These are phyloP conservation scores for Metschnikowia drakensbergensis DNA, from an alignment of 805 yeast species.

Conservation along the genomic window DNA sequence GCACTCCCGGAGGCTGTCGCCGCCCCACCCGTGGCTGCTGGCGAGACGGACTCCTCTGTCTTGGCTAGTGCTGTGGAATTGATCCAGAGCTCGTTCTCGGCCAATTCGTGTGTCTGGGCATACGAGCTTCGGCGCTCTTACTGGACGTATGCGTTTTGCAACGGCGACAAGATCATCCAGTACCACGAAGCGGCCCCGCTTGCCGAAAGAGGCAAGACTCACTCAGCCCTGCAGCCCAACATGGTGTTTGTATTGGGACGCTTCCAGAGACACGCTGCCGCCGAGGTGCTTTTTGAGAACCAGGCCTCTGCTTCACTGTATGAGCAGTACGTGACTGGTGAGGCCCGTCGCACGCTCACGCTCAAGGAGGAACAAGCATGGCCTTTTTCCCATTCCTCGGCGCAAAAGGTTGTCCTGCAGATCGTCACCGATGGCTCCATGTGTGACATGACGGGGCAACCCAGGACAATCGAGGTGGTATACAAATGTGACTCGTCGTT, in stretches of 20 bases:
- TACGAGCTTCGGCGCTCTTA: conserved; percentile 35
- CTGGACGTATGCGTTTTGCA: conserved; percentile 54
- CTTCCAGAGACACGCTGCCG: conserved; percentile 17
- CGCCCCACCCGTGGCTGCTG: not conserved
- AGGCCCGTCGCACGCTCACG: conserved; percentile 22
- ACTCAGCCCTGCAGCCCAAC: conserved; percentile 27
- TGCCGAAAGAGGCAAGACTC: conserved; percentile 23
- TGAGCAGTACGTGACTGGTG: conserved; percentile 20
- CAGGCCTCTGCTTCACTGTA: conserved; percentile 20
- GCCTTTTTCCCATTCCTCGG: conserved; percentile 17
- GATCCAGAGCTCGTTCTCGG: conserved; percentile 11
- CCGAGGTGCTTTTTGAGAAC: conserved; percentile 11
- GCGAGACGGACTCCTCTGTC: conserved; percentile 8
- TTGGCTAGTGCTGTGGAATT: conserved; percentile 10
- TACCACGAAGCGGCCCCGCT: conserved; percentile 35
- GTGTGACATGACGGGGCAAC: conserved; percentile 56
- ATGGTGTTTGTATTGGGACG: conserved; percentile 35
- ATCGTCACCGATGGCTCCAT: conserved; percentile 43
- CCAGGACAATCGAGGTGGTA: conserved; percentile 52
- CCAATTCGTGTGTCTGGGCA: conserved; percentile 14
- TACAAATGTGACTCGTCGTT: conserved; percentile 49
- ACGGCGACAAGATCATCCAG: conserved; percentile 46
- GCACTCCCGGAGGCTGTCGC: conserved; percentile 4
- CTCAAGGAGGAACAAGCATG: conserved; percentile 17
- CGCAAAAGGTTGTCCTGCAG: conserved; percentile 36